These are phyloP conservation scores for Carex arenaria DNA, from an alignment of 202 grass and related monocot species.

Conservation along the genomic window DNA sequence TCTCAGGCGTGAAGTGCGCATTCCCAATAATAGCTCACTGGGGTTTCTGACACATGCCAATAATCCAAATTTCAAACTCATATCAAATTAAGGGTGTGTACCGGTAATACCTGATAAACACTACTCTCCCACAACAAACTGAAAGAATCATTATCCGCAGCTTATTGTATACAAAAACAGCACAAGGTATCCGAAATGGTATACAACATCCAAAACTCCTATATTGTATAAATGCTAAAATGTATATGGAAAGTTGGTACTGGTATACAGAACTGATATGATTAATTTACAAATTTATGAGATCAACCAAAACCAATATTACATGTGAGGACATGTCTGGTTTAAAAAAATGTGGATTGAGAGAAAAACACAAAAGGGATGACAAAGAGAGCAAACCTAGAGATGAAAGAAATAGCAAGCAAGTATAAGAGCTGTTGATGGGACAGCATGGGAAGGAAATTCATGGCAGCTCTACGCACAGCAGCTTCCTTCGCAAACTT, in stretches of 20 bases:
- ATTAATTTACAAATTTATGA: background rate
- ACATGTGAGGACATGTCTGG: background rate
- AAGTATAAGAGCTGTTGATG: slow-evolving; percentile 94
- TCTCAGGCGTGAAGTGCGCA: slow-evolving; percentile 76
- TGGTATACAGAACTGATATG: background rate
- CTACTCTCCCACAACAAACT: background rate
- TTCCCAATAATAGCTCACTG: slow-evolving; percentile 57
- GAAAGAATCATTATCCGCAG: background rate
- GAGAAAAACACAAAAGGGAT: background rate
- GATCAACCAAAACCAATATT: background rate
- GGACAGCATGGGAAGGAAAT: slow-evolving; percentile 94
- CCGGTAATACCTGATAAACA: background rate
- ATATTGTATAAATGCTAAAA: background rate
- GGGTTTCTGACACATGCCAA: slow-evolving; percentile 58
- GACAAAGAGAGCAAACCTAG: slow-evolving; percentile 42
- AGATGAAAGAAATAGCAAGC: slow-evolving; percentile 88
- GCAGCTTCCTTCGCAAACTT: slow-evolving; percentile 95
- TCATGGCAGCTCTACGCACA: slow-evolving; percentile 91
- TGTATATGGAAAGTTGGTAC: background rate
- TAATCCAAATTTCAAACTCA: slow-evolving; percentile 10
- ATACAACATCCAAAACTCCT: background rate
- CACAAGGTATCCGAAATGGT: background rate
- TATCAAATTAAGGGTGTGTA: background rate
- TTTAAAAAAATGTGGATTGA: background rate
- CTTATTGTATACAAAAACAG: background rate